Conservation (phyloP, 805 yeast genomes). For the Teunomyces gatunensis region DNA sequence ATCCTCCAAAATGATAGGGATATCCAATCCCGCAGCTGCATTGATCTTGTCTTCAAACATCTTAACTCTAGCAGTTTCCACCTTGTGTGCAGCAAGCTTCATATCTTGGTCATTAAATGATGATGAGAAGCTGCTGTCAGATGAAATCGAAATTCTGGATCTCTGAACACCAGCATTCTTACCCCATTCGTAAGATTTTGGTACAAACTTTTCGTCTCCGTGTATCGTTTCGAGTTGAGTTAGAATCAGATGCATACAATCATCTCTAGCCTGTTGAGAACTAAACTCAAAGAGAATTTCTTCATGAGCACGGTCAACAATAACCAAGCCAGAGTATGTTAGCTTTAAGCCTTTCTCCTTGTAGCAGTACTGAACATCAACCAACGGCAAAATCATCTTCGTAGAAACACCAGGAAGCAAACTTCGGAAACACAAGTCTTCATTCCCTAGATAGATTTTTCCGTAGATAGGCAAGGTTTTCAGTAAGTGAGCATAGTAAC, state of each 20-base stretch:
- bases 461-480: slow-evolving; percentile 81
- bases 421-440: slow-evolving; percentile 75
- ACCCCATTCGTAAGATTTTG: slow-evolving; percentile 24
- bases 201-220: slow-evolving; percentile 21
- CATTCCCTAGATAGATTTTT: slow-evolving; percentile 68
- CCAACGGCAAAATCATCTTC: slow-evolving; percentile 76
- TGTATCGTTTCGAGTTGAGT: slow-evolving; percentile 47
- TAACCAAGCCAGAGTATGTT: slow-evolving; percentile 64
- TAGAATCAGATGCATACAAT: slow-evolving; percentile 56
- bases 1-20: slow-evolving; percentile 69
- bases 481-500: slow-evolving; percentile 68
- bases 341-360: slow-evolving; percentile 68
- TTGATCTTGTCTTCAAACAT: slow-evolving; percentile 66
- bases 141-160: slow-evolving; percentile 9
- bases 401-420: slow-evolving; percentile 75
- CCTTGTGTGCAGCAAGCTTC: slow-evolving; percentile 21
- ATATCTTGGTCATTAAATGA: slow-evolving; percentile 3
- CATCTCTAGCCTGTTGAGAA: slow-evolving; percentile 63
- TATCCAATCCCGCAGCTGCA: slow-evolving; percentile 57
- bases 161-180: slow-evolving; percentile 14
- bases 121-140: neutral
- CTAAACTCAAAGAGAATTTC: slow-evolving; percentile 77
- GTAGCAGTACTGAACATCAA: slow-evolving; percentile 66
- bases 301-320: slow-evolving; percentile 72
- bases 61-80: slow-evolving; percentile 58